Evolutionary conservation across 352 stramenopile species (phyloP), one percentile per base, ranked within the genome.

Genomic region (Blastocystis sp.): DNA sequence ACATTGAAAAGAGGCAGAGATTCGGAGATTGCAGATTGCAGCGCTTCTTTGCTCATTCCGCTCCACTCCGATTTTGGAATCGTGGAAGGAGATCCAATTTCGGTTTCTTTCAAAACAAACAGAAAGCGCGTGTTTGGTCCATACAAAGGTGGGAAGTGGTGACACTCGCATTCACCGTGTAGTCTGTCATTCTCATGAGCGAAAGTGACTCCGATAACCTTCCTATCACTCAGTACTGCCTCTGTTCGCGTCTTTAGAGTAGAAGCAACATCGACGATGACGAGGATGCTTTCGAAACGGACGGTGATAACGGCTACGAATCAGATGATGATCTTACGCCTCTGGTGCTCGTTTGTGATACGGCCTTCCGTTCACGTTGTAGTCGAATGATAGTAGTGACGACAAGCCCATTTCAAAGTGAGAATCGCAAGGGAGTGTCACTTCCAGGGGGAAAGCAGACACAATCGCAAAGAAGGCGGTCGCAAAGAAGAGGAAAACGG

Each of bases 401-500:
- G 79, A 89, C 6, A 21, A 55, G 33, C 79, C 79, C 3, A 89
- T 74, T 29, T 29, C 19, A n/a, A 89, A 55, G 67, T 66, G n/a
- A 29, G 33, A 71, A 39, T 55, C n/a, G 24, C 24, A 37, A 33
- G 16, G 65, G n/a, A 45, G n/a, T 45, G 50, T 45, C 45, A 81
- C 31, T 77, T 29, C 9, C 50, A 82, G 60, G 41, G 65, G n/a
- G 70, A 77, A 33, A 37, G 78, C 67, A 77, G 88, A 24, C 33
- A 90, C 12, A n/a, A 80, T 60, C 39, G 85, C 24, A 39, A 90
- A 39, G 16, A 91, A 69, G 80, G 51, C n/a, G 51, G 78, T 39
- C 13, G 66, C 66, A 89, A 91, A 55, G 63, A 90, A 62, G n/a
- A 12, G 21, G 70, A 70, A 16, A 9, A 33, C 39, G 1, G 16